phyloP scores from a whole-genome alignment of 352 stramenopile genomes.

The Elongisporangium anandrum region DNA sequence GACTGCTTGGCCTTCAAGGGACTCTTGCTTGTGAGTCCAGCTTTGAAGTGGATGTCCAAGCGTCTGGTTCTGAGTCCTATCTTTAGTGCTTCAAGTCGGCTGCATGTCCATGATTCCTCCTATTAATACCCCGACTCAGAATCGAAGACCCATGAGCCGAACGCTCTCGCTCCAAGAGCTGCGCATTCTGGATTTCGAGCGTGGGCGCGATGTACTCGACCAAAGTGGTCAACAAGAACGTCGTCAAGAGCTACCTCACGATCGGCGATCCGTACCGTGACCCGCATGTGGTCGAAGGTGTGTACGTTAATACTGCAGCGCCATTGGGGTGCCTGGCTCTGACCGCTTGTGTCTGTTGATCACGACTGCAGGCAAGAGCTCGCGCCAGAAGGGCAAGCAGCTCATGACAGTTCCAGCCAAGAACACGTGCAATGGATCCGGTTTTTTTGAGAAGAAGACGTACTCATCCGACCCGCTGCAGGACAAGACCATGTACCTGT shows the following conservation, averaged over 20 bases:
- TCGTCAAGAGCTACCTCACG: slow-evolving; percentile 72
- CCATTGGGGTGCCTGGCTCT: background rate
- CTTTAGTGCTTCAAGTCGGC: background rate
- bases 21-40: too few species aligned
- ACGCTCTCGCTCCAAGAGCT: too few species aligned
- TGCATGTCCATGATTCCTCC: background rate
- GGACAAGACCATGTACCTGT: slow-evolving; percentile 86
- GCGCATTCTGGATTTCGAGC: slow-evolving; percentile 7
- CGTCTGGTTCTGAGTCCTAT: background rate
- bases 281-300: slow-evolving; percentile 62
- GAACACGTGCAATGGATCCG: slow-evolving; percentile 74
- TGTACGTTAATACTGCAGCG: background rate
- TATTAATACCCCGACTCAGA: background rate
- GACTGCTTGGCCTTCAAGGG: too few species aligned
- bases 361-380: slow-evolving; percentile 55
- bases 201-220: slow-evolving; percentile 54
- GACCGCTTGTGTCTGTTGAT: background rate
- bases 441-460: slow-evolving; percentile 84
- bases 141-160: background rate
- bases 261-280: slow-evolving; percentile 76
- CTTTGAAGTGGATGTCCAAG: too few species aligned
- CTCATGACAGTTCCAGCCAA: slow-evolving; percentile 66
- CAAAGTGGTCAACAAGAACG: slow-evolving; percentile 82
- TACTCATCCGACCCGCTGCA: slow-evolving; percentile 85
- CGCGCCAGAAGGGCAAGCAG: slow-evolving; percentile 74